Conservation (phyloP, 371 early-diverging fungal species). For the Blakeslea trispora region DNA sequence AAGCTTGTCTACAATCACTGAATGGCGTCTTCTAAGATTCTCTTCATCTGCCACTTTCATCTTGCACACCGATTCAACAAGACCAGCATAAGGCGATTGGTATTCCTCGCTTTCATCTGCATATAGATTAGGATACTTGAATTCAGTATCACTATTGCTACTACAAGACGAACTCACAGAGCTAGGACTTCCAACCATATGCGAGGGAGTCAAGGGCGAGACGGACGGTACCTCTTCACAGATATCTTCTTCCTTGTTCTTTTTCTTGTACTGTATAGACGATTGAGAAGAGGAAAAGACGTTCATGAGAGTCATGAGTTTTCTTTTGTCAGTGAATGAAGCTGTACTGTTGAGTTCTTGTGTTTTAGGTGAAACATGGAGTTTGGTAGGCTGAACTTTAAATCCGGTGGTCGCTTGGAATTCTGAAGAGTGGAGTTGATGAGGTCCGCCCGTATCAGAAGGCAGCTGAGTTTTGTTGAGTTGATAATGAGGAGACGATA, state of each 20-base stretch:
- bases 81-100: neutral
- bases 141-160: neutral
- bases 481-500: constrained; percentile 2
- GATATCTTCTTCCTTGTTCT: neutral
- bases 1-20: neutral
- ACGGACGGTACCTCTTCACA: neutral
- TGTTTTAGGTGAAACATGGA: no score
- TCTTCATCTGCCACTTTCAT: neutral
- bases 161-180: neutral
- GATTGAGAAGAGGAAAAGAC: neutral
- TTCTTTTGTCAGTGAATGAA: neutral
- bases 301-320: neutral
- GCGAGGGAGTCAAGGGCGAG: neutral
- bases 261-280: neutral
- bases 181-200: neutral
- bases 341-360: neutral
- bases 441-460: neutral
- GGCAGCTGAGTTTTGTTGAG: neutral
- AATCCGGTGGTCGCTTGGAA: neutral
- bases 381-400: no score
- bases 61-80: neutral
- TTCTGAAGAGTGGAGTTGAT: neutral
- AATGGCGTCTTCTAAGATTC: neutral
- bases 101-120: neutral
- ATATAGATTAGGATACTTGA: neutral